A percentile compares a stretch with the other conserved stretches of the same genome.
Evolutionary conservation across 768 basidiomycete species (phyloP).

Genomic region (Tulasnella sp.): DNA sequence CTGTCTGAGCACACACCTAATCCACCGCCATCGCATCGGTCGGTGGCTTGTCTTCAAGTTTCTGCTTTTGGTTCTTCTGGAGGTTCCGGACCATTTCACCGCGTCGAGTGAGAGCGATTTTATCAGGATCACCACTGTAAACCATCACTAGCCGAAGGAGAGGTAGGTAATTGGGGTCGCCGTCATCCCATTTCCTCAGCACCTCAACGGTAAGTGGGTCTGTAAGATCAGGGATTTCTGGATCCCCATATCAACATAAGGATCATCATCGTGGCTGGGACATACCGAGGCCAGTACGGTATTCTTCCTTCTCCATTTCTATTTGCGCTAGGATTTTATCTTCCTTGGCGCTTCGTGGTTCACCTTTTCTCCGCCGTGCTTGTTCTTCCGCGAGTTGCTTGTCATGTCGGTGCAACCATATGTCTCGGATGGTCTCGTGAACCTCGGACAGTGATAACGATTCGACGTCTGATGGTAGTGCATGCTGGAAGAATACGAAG

Average conservation of each 20-base stretch:
- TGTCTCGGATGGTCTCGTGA: conserved; percentile 47
- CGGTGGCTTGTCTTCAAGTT: conserved; percentile 1
- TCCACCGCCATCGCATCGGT: background rate
- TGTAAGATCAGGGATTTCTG: conserved; percentile 73
- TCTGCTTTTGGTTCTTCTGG: background rate
- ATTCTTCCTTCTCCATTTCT: conserved; percentile 53
- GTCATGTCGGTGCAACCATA: conserved; percentile 67
- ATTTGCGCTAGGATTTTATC: conserved; percentile 56
- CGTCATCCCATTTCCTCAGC: conserved; percentile 69
- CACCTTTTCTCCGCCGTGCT: conserved; percentile 51
- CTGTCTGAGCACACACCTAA: too few species aligned
- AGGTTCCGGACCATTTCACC: too few species aligned
- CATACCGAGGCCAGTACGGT: conserved; percentile 72
- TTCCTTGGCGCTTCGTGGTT: conserved; percentile 62
- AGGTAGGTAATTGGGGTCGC: conserved; percentile 55
- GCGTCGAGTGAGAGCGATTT: background rate
- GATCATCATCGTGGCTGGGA: conserved; percentile 1
- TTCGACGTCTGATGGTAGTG: conserved; percentile 46
- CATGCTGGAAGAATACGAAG: conserved; percentile 64
- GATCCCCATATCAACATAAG: background rate
- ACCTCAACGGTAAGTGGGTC: conserved; percentile 54
- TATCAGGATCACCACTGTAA: conserved; percentile 39
- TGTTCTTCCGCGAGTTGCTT: conserved; percentile 49
- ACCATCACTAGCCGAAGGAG: conserved; percentile 67
- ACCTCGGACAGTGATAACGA: conserved; percentile 50